Percentiles rank a stretch among this genome's conserved stretches.
These are phyloP conservation scores for Ceratobasidium sp. DNA, from an alignment of 1,284 basidiomycete species.

Conservation along the genomic window DNA sequence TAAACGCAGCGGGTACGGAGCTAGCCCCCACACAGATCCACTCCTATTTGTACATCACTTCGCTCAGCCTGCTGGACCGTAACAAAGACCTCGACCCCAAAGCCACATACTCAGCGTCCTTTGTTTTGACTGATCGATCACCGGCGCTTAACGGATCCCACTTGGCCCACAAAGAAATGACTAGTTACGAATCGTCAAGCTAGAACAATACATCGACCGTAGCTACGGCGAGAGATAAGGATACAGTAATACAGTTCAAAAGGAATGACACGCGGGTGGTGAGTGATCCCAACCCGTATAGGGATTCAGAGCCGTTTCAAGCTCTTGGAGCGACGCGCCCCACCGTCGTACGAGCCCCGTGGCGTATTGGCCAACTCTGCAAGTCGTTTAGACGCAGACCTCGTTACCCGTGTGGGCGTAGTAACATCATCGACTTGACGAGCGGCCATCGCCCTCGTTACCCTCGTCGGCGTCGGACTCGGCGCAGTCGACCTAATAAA, in stretches of 20 bases:
- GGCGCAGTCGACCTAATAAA: background rate
- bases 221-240: background rate
- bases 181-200: background rate
- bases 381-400: conserved; percentile 34
- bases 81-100: background rate
- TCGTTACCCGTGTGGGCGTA: conserved; percentile 21
- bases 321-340: conserved; percentile 19
- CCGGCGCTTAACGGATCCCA: background rate
- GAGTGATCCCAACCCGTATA: background rate
- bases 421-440: conserved; percentile 19
- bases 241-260: background rate
- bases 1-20: no score
- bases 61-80: background rate
- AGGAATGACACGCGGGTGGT: conserved; percentile 1
- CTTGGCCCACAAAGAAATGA: conserved; percentile 1
- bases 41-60: background rate
- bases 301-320: conserved; percentile 23
- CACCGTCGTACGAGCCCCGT: background rate
- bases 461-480: conserved; percentile 14
- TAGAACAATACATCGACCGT: background rate
- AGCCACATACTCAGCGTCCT: conserved; percentile 5
- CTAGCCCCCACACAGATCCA: no score
- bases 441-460: conserved; percentile 25
- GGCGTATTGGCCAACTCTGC: conserved; percentile 11
- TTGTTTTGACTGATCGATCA: background rate